Evolutionary conservation across 2,329 filamentous ascomycete genomes (phyloP).

Genomic region (Botrytis medusae): DNA sequence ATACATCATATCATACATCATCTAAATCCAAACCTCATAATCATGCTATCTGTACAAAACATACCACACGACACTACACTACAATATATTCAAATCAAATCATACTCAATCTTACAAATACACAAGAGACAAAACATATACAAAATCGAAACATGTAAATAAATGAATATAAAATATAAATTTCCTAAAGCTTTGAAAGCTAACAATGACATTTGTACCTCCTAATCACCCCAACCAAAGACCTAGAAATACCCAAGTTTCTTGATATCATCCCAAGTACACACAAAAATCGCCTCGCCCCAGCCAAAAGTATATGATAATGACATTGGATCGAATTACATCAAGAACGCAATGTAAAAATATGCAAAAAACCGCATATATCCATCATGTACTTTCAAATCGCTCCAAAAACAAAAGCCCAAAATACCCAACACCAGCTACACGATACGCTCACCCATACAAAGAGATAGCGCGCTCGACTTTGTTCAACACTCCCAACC

Average conservation of each 20-base stretch:
- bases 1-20: background rate
- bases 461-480: conserved; percentile 31
- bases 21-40: background rate
- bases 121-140: background rate
- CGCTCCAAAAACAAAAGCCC: conserved; percentile 32
- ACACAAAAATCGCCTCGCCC: conserved; percentile 23
- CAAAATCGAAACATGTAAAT: background rate
- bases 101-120: background rate
- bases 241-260: conserved; percentile 16
- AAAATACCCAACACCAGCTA: conserved; percentile 24
- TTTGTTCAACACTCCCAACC: conserved; percentile 33
- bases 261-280: conserved; percentile 24
- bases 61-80: background rate
- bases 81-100: background rate
- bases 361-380: conserved; percentile 34
- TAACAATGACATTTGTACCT: conserved; percentile 20
- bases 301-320: conserved; percentile 23
- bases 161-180: background rate
- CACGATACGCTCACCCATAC: conserved; percentile 33
- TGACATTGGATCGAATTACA: conserved; percentile 24
- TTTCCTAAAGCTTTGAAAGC: background rate
- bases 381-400: conserved; percentile 26
- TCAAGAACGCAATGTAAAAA: conserved; percentile 29
- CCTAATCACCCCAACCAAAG: conserved; percentile 14
- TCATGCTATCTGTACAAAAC: background rate